Conservation (phyloP, 768 basidiomycete genomes). For the Lentinula sp. region DNA sequence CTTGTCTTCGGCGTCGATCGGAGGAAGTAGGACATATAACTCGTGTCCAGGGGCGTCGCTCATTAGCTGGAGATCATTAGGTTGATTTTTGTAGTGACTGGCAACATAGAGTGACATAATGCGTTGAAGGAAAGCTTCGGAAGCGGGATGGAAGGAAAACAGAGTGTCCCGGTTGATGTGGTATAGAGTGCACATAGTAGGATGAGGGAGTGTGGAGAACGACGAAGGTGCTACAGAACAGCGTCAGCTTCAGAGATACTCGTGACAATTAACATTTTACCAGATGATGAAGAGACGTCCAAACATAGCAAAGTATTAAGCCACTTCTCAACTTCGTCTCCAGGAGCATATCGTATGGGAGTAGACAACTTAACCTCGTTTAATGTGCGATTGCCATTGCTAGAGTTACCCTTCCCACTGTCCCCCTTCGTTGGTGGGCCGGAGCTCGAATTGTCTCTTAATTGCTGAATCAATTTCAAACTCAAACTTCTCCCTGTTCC, state of each 20-base stretch:
- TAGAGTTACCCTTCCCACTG: conserved; percentile 55
- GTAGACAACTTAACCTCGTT: conserved; percentile 93
- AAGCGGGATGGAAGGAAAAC: conserved; percentile 95
- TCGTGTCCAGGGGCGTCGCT: conserved; percentile 97
- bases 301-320: conserved; percentile 86
- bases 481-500: conserved; percentile 98
- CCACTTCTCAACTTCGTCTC: conserved; percentile 93
- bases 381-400: conserved; percentile 68
- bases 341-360: conserved; percentile 86
- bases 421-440: conserved; percentile 13
- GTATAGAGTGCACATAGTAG: conserved; percentile 89
- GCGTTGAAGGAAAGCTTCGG: conserved; percentile 94
- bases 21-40: conserved; percentile 91
- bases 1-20: conserved; percentile 81
- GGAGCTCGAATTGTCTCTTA: conserved; percentile 85
- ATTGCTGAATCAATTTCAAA: conserved; percentile 94
- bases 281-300: conserved; percentile 45
- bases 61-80: conserved; percentile 96
- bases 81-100: conserved; percentile 98
- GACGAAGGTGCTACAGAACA: conserved; percentile 32
- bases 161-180: conserved; percentile 94
- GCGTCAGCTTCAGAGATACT: conserved; percentile 8
- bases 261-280: not conserved
- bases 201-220: conserved; percentile 84
- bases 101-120: conserved; percentile 99